Conservation (phyloP, 352 stramenopile species). For the Globisporangium nunn region DNA sequence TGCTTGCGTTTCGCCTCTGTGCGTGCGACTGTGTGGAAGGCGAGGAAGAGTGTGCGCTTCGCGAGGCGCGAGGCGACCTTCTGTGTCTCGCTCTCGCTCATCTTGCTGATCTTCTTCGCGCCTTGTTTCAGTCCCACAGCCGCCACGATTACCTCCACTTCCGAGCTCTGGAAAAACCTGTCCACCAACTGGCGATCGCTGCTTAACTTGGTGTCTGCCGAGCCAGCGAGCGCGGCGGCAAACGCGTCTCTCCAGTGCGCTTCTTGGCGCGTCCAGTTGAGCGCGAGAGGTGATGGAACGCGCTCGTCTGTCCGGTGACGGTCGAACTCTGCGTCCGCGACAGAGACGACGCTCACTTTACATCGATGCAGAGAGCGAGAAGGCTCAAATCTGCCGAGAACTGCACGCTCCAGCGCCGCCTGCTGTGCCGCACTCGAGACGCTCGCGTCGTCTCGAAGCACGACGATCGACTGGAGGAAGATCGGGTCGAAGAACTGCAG, state of each 20-base stretch:
- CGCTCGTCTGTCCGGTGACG: constrained; percentile 8
- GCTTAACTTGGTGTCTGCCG: not conserved
- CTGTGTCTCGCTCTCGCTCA: constrained; percentile 34
- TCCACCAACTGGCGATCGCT: not conserved
- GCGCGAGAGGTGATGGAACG: constrained; percentile 33
- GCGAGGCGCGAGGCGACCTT: constrained; percentile 52
- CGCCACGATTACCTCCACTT: constrained; percentile 51
- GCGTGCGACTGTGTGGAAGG: constrained; percentile 21
- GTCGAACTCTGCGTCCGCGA: constrained; percentile 6
- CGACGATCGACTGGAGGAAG: constrained; percentile 36
- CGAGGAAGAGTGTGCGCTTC: constrained; percentile 51
- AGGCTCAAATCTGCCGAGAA: constrained; percentile 21
- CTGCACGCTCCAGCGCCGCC: constrained; percentile 35
- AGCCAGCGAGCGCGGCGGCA: no score
- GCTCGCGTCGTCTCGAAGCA: constrained; percentile 30
- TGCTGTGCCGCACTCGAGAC: constrained; percentile 32
- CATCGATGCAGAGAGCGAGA: not conserved
- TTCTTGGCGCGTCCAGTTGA: constrained; percentile 51
- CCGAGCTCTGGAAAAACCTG: constrained; percentile 31
- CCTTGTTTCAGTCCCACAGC: constrained; percentile 65
- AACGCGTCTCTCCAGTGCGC: constrained; percentile 21
- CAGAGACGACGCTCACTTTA: constrained; percentile 2
- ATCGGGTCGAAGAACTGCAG: constrained; percentile 61
- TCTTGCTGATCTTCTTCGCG: constrained; percentile 55
- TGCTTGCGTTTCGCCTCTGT: not conserved